These are phyloP conservation scores for Salix udensis DNA, from an alignment of 345 rosid species.

Conservation along the genomic window DNA sequence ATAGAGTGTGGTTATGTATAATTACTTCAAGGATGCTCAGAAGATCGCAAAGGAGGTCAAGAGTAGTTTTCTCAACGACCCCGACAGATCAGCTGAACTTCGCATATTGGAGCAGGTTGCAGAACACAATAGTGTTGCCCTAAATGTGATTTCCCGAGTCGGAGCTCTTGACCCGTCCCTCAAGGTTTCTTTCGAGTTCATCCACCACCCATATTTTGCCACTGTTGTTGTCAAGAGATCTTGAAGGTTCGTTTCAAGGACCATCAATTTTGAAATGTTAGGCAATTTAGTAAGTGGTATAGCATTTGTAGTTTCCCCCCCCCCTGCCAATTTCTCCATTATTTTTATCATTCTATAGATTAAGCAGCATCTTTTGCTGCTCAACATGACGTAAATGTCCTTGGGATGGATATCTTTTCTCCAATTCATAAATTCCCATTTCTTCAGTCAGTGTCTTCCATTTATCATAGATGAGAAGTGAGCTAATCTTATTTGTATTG, in stretches of 20 bases:
- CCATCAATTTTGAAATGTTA: conserved; percentile 37
- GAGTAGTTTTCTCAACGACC: conserved; percentile 61
- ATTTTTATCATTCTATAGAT: neutral
- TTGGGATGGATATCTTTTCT: neutral
- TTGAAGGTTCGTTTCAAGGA: conserved; percentile 30
- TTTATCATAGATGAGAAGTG: too few relatives aligned
- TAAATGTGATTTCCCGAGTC: conserved; percentile 52
- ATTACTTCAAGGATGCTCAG: conserved; percentile 85
- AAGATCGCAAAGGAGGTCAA: conserved; percentile 76
- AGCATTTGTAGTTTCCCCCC: conserved; percentile 17
- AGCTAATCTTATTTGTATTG: neutral
- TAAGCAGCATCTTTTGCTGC: too few relatives aligned
- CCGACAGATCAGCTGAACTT: conserved; percentile 70
- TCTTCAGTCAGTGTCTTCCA: neutral
- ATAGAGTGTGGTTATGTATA: conserved; percentile 60
- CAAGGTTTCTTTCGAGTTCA: conserved; percentile 83
- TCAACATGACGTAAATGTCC: neutral
- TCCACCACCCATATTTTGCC: conserved; percentile 83
- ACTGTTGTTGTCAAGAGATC: conserved; percentile 84
- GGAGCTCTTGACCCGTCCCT: conserved; percentile 68
- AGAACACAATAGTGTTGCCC: conserved; percentile 78
- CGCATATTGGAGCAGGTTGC: conserved; percentile 81
- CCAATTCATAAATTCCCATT: neutral
- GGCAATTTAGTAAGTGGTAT: conserved; percentile 17
- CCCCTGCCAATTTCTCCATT: neutral